Base-by-base conservation (phyloP, 805 yeast genomes). In the Barnettozyma wickerhamii region DNA sequence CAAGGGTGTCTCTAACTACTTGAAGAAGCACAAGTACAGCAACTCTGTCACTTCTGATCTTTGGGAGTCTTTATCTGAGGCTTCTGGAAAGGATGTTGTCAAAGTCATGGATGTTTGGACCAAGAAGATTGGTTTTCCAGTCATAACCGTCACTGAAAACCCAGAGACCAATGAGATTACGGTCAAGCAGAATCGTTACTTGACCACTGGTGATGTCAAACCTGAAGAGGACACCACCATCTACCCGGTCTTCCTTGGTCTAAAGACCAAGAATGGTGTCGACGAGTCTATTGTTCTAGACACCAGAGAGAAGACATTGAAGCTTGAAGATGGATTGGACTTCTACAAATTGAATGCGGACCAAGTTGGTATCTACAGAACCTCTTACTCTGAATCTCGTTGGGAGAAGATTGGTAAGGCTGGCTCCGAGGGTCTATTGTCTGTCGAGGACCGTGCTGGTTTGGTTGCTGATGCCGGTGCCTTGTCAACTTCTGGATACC, bases 31-130 rank as follows among this genome's bases (percentile, higher is more conserved):
- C 63, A 75, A 78, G 52, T 85, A 81, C 70, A 83, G 86, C 32
- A 85, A 85, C 63, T 85, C 95, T 29, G 66, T 75, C 49, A 84
- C 95, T 30, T 71, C 77, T 35, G 91, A 84, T 58, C 70, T 85
- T 54, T 85, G 95, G 95, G 75, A 71, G 49, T 78, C 89, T 26
- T 68, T 85, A 45, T 65, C 81, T 33, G 80, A 75, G 21, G 88
- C 76, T 21, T 73, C 84, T 40, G 90, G 90, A 19, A 70, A 82
- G 53, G 83, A 84, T 54, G 90, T 85, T 35, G 77, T 74, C 41
- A 63, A 66, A 43, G 84, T 81, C 30, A 85, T 85, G 93, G 78
- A 79, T 54, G 74, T 77, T 45, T 85, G 95, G 95, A 84, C 89
- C 43, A 77, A 78, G 53, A 76, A 81, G 55, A 75, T 83, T 45